Evolutionary conservation across 768 basidiomycete genomes (phyloP).

Genomic region (Lactarius evosmus): DNA sequence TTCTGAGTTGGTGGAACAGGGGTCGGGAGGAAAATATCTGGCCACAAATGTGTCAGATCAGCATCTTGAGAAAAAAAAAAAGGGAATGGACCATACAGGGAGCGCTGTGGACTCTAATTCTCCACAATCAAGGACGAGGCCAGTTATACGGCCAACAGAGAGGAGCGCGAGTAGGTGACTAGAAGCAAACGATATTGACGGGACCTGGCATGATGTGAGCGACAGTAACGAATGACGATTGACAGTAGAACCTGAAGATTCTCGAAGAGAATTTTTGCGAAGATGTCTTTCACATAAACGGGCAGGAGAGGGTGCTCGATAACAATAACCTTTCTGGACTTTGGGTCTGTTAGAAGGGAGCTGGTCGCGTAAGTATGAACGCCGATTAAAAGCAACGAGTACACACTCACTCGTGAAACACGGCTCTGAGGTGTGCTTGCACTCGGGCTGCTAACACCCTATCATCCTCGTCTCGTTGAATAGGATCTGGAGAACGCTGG

Average conservation of each 20-base stretch:
- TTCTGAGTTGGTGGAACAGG: slow-evolving; percentile 73
- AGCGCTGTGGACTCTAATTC: slow-evolving; percentile 86
- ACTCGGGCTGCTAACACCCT: slow-evolving; percentile 66
- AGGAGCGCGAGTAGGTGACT: slow-evolving; percentile 83
- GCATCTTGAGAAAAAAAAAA: neutral
- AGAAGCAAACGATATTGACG: slow-evolving; percentile 90
- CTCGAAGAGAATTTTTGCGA: slow-evolving; percentile 84
- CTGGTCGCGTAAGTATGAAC: slow-evolving; percentile 41
- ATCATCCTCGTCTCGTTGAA: slow-evolving; percentile 69
- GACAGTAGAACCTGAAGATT: slow-evolving; percentile 67
- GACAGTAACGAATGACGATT: neutral
- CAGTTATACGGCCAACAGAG: slow-evolving; percentile 85
- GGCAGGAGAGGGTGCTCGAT: slow-evolving; percentile 89
- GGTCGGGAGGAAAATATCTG: slow-evolving; percentile 92
- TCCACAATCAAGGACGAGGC: slow-evolving; percentile 90
- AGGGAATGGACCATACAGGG: slow-evolving; percentile 56
- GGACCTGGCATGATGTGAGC: slow-evolving; percentile 54
- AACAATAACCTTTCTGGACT: slow-evolving; percentile 90
- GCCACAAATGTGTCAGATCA: slow-evolving; percentile 6
- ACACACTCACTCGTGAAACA: slow-evolving; percentile 76
- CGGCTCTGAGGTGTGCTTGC: slow-evolving; percentile 64
- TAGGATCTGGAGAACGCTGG: slow-evolving; percentile 49
- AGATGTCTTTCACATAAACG: slow-evolving; percentile 79
- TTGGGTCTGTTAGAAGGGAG: slow-evolving; percentile 90
- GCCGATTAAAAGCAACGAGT: slow-evolving; percentile 24